Base-by-base conservation (phyloP, 2,329 filamentous ascomycete genomes). In the Alternaria sp. region DNA sequence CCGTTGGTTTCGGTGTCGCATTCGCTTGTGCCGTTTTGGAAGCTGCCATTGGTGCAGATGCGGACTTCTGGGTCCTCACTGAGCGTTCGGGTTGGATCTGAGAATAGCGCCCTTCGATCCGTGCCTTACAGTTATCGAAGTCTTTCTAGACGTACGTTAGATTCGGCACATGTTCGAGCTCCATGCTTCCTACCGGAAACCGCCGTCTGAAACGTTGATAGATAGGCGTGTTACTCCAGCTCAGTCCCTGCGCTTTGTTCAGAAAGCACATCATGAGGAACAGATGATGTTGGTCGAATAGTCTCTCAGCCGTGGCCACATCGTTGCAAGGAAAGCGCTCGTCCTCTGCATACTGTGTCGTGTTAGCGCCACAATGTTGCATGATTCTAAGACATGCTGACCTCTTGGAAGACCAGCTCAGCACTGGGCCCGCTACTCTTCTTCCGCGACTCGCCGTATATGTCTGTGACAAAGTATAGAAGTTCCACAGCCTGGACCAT, bases 401-500 rank as follows among this genome's bases (percentile, higher is more conserved):
- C 76, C 71, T 79, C 75, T 65, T 76, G 73, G 60, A 83, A 84
- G 8, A 84, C 65, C 61, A 81, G 72, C 23, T 75, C 69, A 6
- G 81, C 76, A 20, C 70, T 79, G 9, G 78, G 73, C 10, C 76
- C 76, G 45, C 75, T 83, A 71, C 75, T 81, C 41, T 73, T 78
- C 58, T 78, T 81, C 54, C 74, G 72, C 50, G 83, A 81, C 60
- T 74, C 75, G 30, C 71, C 77, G 70, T 91, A 90, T 10, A 87
- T 83, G 57, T 88, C 87, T 44, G 87, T 81, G 3, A 92, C 75
- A 57, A 84, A 85, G 75, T 91, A 92, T 68, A 92, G 87, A 20
- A 92, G 79, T 9, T 84, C 82, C 12, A 91, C 86, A 2, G 88
- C 89, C 74, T 91, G 85, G 55, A 86, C 83, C 84, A 91, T 91